Conservation (phyloP, 257 asterid genomes). For the Ophiorrhiza pumila region DNA sequence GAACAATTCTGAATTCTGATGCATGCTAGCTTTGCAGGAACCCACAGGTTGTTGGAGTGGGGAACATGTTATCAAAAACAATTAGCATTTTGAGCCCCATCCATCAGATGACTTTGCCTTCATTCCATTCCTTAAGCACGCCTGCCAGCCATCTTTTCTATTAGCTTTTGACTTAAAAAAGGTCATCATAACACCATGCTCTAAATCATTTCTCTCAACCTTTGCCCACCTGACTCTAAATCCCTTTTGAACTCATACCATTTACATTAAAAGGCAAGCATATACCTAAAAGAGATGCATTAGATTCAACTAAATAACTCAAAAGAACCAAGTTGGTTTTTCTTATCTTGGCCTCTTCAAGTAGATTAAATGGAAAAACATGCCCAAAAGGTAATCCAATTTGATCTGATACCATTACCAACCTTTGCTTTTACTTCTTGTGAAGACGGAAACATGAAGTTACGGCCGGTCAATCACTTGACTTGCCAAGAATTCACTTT, state of each 20-base stretch:
- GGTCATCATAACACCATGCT: conserved; percentile 55
- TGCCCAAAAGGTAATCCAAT: neutral
- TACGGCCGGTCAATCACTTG: conserved; percentile 1
- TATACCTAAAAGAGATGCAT: neutral
- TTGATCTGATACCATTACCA: conserved; percentile 11
- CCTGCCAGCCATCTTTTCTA: conserved; percentile 40
- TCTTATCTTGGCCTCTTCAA: neutral
- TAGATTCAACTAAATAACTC: neutral
- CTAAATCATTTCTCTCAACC: conserved; percentile 38
- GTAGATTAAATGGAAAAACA: conserved; percentile 1
- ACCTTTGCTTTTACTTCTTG: conserved; percentile 18
- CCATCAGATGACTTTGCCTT: conserved; percentile 25
- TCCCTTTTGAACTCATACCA: conserved; percentile 10
- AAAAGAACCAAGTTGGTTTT: neutral
- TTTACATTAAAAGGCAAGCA: conserved; percentile 26
- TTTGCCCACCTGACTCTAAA: conserved; percentile 22
- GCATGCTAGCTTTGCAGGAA: conserved; percentile 27
- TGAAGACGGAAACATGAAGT: conserved; percentile 3
- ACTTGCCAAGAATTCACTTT: neutral
- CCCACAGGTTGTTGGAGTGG: conserved; percentile 43
- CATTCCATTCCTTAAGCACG: conserved; percentile 55
- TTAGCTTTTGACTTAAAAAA: conserved; percentile 42
- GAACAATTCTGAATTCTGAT: conserved; percentile 9
- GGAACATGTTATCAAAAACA: conserved; percentile 42
- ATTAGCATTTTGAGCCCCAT: conserved; percentile 18